A percentile compares a stretch with the other conserved stretches of the same genome.
These are phyloP conservation scores for Ceratobasidium papillatum DNA, from an alignment of 1,284 basidiomycete species.

Conservation along the genomic window DNA sequence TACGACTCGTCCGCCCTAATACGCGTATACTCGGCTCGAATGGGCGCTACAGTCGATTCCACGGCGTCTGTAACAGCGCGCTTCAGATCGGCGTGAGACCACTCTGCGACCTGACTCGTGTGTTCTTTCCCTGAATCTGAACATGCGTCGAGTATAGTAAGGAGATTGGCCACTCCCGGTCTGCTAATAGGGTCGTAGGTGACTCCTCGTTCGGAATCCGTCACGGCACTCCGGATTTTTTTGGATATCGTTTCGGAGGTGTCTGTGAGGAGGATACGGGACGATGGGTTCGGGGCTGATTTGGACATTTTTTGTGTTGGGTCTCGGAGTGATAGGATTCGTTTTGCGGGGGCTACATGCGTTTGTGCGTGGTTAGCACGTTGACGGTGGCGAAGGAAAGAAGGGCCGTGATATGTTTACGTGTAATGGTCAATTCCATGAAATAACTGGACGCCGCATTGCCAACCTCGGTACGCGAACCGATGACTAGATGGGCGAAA, in stretches of 20 bases:
- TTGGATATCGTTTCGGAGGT: slow-evolving; percentile 64
- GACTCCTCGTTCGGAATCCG: slow-evolving; percentile 78
- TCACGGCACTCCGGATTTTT: slow-evolving; percentile 86
- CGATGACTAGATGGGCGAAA: neutral
- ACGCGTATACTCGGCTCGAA: slow-evolving; percentile 74
- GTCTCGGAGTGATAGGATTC: slow-evolving; percentile 85
- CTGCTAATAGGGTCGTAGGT: slow-evolving; percentile 79
- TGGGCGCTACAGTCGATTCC: slow-evolving; percentile 70
- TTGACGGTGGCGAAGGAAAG: neutral
- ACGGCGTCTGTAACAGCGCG: slow-evolving; percentile 76
- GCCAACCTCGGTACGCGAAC: neutral
- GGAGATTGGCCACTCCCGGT: slow-evolving; percentile 85
- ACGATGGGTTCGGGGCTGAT: slow-evolving; percentile 80
- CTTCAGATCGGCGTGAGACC: slow-evolving; percentile 77
- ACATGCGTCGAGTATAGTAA: slow-evolving; percentile 79
- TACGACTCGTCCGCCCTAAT: slow-evolving; percentile 70
- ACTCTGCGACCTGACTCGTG: slow-evolving; percentile 54
- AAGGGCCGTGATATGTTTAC: slow-evolving; percentile 21
- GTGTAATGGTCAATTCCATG: neutral
- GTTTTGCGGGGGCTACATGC: slow-evolving; percentile 71
- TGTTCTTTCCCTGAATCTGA: no score
- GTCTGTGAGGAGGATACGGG: slow-evolving; percentile 89
- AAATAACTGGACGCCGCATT: slow-evolving; percentile 7
- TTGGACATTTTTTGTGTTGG: slow-evolving; percentile 95
- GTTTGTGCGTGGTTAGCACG: slow-evolving; percentile 16